Base-by-base conservation (phyloP, 1,284 basidiomycete genomes). In the Ganoderma multipileum region DNA sequence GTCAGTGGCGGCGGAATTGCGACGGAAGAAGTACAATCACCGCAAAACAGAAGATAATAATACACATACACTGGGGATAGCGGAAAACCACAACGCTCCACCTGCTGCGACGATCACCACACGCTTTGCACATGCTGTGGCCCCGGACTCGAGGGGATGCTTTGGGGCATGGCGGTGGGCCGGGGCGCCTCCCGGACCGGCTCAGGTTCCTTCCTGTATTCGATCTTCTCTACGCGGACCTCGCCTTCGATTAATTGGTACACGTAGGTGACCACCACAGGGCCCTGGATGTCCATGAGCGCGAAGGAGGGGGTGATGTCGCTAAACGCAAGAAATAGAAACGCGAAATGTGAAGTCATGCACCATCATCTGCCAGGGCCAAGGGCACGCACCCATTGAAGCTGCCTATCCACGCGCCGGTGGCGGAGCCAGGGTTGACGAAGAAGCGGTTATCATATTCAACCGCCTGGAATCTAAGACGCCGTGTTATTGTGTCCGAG, bases 211-310 rank as follows among this genome's bases (percentile, higher is more conserved):
- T 91, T 92, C 70, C 92, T 83, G 82, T 89, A 94, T 79, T 94
- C 92, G 67, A 95, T 91, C 84, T 95, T 95, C 82, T 95, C 93
- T 6, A 95, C 93, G 20, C 93, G 86, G 7, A 96, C 96, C 81
- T 98, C 96, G 57, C 95, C 95, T 41, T 97, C 94, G 54, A 97
- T 91, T 26, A 97, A 88, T 78, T 97, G 95, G 79, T 98, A 98
- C 1, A 98, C 95, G 77, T 98, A 98, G 9, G 96, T 98, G 41
- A 97, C 95, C 38, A 98, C 93, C 3, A 97, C 95, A 1, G 95
- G 90, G 2, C 96, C 96, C 81, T 98, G 96, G 60, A 98, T 92
- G 76, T 98, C 96, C 90, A 98, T 94, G 42, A 98, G 83, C 0
- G 96, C 96, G 77, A 98, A 98, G 7, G 94, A 95, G 2, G 92